Evolutionary conservation across 2,329 filamentous ascomycete genomes (phyloP), one percentile per base, ranked within the genome.

Genomic region (Fusarium tupiense): DNA sequence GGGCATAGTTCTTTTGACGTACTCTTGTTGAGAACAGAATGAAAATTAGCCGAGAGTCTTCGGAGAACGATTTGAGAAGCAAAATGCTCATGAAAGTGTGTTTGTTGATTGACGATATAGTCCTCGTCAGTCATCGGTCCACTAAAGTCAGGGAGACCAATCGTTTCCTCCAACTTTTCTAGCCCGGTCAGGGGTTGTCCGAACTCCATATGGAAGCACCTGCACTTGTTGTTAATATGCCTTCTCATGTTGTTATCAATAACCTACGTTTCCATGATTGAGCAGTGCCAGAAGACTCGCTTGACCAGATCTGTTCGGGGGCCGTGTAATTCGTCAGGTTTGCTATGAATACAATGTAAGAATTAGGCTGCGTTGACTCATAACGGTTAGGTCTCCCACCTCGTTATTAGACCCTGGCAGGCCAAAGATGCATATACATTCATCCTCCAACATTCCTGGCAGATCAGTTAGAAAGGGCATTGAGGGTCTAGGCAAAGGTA

Each of bases 371-470:
- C 50, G n/a, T 53, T 43, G 24, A 31, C 10, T 53, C 17, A 47
- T 24, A 14, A 31, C 4, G 29, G 37, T 17, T 20, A 54, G 22
- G 46, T 67, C 46, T 80, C 71, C 37, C 61, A 89, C 88, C 87
- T 89, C 49, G 85, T 85, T 69, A 91, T 83, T 40, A 91, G 78
- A 5, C 88, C 84, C 76, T 90, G 88, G 71, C 88, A 90, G 22
- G 89, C 86, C 74, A 87, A 81, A 2, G 89, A 91, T 8, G 90
- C 89, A 24, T 84, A 84, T 8, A 86, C 86, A 11, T 85, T 86
- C 80, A 88, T 87, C 61, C 88, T 85, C 89, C 90, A 91, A 71
- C 89, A 90, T 69, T 91, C 89, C 87, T 91, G 65, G 13, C 8
- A 16, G 35, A 22, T 52, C 66, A 66, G 76, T 66, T 68, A 71